Base-by-base conservation (phyloP, 306 rosid species). In the Vicia villosa region DNA sequence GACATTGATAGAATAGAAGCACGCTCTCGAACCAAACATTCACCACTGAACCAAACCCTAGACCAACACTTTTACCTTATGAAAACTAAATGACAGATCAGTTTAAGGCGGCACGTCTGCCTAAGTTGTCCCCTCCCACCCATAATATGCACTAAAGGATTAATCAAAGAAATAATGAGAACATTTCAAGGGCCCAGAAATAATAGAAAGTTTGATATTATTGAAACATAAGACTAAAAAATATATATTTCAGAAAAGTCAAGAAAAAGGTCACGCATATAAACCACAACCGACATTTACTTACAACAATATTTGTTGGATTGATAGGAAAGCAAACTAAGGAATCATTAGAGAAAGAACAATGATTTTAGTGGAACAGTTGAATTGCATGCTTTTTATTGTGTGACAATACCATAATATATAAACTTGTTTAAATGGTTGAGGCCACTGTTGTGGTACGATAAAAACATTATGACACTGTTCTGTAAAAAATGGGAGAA, bases 231-330 rank as follows among this genome's bases (percentile, higher is more conserved):
- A 79, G 72, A 75, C 52, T 13, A 14, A 43, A 47, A 78, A 77
- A 91, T 86, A 26, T n/a, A 1, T 6, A 72, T 43, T 87, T 86
- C 4, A 74, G 74, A 65, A 66, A 72, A 79, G 81, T 73, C 57
- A 56, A 83, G 81, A 52, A 17, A 17, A 34, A 16, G 45, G 21
- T 42, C 58, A 63, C 50, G 80, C 55, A 80, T 15, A 71, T 21
- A 63, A 41, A 16, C 66, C 83, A 73, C 88, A 85, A 85, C 97
- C 93, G 96, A 87, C 91, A 79, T 77, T 55, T 10, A 52, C 77
- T 73, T 19, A 45, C 59, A 36, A 67, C 1, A 28, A 52, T 3
- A 68, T 47, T 55, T 55, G 54, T 26, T 69, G 77, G 64, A 76
- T 69, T 84, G 66, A 56, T 41, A 13, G 42, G 40, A 59, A 77